phyloP scores from a whole-genome alignment of 768 basidiomycete species.

The Lentinula raphanica region DNA sequence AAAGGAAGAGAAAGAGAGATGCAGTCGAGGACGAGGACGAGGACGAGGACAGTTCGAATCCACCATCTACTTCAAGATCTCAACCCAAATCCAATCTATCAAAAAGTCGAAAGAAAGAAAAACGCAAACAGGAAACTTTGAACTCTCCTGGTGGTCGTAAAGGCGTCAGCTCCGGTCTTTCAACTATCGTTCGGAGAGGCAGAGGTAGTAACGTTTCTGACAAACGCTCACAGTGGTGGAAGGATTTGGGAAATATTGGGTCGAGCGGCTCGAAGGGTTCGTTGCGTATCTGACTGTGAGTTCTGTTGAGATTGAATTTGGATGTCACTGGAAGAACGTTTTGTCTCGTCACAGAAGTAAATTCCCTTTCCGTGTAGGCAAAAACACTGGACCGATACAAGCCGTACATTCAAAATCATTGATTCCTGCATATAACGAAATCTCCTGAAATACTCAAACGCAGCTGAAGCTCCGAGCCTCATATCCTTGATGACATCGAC shows the following conservation, averaged over 20 bases:
- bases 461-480: no score
- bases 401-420: no score
- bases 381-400: no score
- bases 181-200: constrained; percentile 34
- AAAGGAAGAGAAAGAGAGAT: constrained; percentile 14
- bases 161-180: constrained; percentile 60
- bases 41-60: constrained; percentile 3
- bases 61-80: neutral
- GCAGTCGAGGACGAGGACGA: constrained; percentile 13
- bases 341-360: no score
- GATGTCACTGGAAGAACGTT: no score
- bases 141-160: constrained; percentile 54
- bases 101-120: constrained; percentile 16
- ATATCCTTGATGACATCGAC: no score
- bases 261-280: constrained; percentile 18
- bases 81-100: neutral
- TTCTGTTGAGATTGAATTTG: no score
- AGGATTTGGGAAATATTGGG: constrained; percentile 23
- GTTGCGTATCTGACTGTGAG: constrained; percentile 8
- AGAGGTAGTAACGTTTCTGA: constrained; percentile 8
- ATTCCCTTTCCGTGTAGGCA: no score
- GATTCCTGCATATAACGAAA: no score
- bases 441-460: no score
- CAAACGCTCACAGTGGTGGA: constrained; percentile 38
- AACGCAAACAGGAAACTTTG: constrained; percentile 3